Conservation (phyloP, 1,139 yeast genomes). For the Debaryomycetaceae sp. region DNA sequence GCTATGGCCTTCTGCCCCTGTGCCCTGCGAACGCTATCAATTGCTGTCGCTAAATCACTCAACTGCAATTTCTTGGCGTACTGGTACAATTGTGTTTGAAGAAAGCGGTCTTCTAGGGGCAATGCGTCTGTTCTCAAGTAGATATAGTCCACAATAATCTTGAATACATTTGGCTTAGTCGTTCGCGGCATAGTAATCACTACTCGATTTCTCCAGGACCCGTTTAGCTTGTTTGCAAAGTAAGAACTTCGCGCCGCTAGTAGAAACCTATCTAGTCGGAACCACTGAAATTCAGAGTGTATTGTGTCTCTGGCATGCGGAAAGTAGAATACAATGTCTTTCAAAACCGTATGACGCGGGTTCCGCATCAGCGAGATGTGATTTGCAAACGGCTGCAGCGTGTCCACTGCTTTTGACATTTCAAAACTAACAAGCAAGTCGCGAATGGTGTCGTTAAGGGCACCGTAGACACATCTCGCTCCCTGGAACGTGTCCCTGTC, state of each 20-base stretch:
- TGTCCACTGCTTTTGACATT: conserved; percentile 58
- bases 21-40: conserved; percentile 10
- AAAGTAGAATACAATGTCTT: conserved; percentile 28
- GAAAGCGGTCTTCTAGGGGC: conserved; percentile 13
- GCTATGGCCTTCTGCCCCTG: conserved; percentile 13
- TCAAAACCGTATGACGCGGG: conserved; percentile 15
- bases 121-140: conserved; percentile 33
- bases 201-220: conserved; percentile 15
- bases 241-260: conserved; percentile 26
- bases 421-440: conserved; percentile 49
- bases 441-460: conserved; percentile 56
- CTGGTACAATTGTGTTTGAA: conserved; percentile 13
- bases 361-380: conserved; percentile 46
- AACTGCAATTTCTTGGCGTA: conserved; percentile 27
- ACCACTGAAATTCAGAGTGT: conserved; percentile 7
- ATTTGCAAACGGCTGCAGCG: conserved; percentile 64
- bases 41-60: conserved; percentile 21
- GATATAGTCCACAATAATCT: conserved; percentile 36
- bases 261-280: conserved; percentile 29
- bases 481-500: conserved; percentile 77
- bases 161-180: conserved; percentile 18
- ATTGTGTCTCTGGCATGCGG: conserved; percentile 9
- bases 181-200: conserved; percentile 14
- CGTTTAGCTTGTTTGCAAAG: conserved; percentile 14
- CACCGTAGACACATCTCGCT: conserved; percentile 70